Evolutionary conservation across 2,329 filamentous ascomycete species (phyloP), one percentile per base, ranked within the genome.

Genomic region (Trichoderma citrinoviride): DNA sequence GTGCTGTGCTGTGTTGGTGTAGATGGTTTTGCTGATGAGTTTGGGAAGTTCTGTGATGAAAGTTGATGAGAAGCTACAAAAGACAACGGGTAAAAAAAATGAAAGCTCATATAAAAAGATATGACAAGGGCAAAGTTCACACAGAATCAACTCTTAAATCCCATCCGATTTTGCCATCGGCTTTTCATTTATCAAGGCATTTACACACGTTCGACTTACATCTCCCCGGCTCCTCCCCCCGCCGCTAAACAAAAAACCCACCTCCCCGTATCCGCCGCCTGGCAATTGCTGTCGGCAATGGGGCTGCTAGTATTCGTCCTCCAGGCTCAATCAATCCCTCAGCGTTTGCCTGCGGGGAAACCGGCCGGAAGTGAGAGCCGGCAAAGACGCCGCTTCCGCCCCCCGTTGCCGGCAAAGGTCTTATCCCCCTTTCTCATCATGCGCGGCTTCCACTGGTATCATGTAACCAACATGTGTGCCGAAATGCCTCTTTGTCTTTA

Each of bases 221-320:
- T 55, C 52, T 55, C 52, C 52, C 52, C 52, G 52, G 33, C 52
- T 54, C 29, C 19, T 29, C 53, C 12, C 23, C 47, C 50, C 50
- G 44, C 19, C 50, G 14, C 50, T 37, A 12, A 33, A 15, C 19
- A 53, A 29, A 23, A 19, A 21, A 14, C 50, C 50, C 19, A 19
- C 29, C 63, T 21, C 25, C 46, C 63, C 56, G 64, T 56, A 49
- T 50, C 57, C 64, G 57, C 57, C 63, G 37, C 54, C 49, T 62
- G 52, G 64, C 57, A 65, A 52, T 57, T 65, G 37, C 60, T 53
- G 56, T 65, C 64, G 64, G 64, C 64, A 65, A 65, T 65, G 50
- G 56, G 40, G 41, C 41, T 27, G n/a, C 61, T n/a, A n/a, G n/a
- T n/a, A 27, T 37, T 29, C 55, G 29, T 10, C 27, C 27, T 8